A percentile compares a stretch with the other conserved stretches of the same genome.
phyloP scores from a whole-genome alignment of 805 yeast species.

The Ogataea pini region DNA sequence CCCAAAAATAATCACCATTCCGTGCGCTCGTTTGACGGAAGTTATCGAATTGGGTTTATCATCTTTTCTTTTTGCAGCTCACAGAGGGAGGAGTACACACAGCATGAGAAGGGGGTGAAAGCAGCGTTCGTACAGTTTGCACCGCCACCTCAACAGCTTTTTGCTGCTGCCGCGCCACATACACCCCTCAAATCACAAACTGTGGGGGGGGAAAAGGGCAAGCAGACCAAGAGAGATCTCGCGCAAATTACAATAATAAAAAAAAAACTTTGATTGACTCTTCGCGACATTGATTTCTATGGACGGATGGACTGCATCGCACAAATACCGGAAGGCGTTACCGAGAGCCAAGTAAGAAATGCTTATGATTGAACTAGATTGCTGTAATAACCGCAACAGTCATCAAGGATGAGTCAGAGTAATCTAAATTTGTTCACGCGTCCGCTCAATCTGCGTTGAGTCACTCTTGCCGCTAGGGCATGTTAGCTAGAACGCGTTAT shows the following conservation, averaged over 20 bases:
- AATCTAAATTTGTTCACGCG: neutral
- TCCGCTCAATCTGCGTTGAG: neutral
- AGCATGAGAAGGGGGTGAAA: neutral
- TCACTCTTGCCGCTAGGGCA: neutral
- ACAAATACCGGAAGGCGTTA: constrained; percentile 1
- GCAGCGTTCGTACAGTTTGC: neutral
- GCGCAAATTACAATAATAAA: neutral
- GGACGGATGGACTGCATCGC: too few species aligned
- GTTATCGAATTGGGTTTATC: neutral
- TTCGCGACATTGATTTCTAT: neutral
- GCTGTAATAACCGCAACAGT: neutral
- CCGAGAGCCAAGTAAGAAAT: neutral
- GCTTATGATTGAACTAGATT: neutral
- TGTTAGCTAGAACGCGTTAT: neutral
- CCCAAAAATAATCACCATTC: neutral
- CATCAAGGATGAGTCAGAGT: neutral
- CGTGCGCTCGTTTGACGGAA: neutral
- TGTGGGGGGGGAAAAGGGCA: neutral
- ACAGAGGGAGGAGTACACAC: neutral
- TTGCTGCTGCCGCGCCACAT: neutral
- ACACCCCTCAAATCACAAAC: neutral
- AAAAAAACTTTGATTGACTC: neutral
- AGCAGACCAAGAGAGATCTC: too few species aligned
- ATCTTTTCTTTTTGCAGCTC: neutral
- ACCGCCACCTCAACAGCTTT: neutral